Evolutionary conservation across 2,329 filamentous ascomycete species (phyloP), one percentile per base, ranked within the genome.

Genomic region (Penicillium sumatraense): DNA sequence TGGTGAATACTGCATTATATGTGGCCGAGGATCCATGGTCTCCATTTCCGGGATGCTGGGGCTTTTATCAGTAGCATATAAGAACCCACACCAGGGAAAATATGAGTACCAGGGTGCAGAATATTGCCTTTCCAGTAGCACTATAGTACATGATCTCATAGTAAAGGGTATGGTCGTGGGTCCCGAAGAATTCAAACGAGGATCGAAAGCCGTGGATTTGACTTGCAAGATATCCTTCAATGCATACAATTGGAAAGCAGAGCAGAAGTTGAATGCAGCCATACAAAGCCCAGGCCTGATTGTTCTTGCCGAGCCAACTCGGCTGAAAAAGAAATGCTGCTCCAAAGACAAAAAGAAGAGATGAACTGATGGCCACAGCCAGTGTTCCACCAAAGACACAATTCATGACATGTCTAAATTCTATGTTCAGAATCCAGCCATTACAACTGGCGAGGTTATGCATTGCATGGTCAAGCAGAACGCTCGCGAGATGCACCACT

Each of bases 71-170:
- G n/a, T 40, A 7, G 8, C 20, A 40, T 40, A 13, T 13, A 18
- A 45, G 16, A 54, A 54, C 26, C 26, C 31, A 18, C 13, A 51
- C 40, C 21, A 53, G 21, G 26, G 26, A 53, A 8, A 26, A n/a
- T 10, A 48, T 57, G 27, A 38, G 27, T 35, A 51, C 31, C 35
- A 53, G 27, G 35, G 40, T 21, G 45, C 54, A 26, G 27, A 51
- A 57, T 29, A 46, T 27, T 27, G 54, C 50, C 27, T 51, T 27
- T 23, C 54, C 14, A 13, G 53, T 41, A n/a, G 40, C 35, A 29
- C 51, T 47, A 47, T 57, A 53, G 42, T 57, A 54, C 33, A 57
- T 57, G 24, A 57, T 44, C 16, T 48, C 33, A 21, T 54, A 57
- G 35, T 57, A 57, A 38, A 36, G 41, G 42, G 50, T 36, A 21